Conservation (phyloP, 2,329 filamentous ascomycete genomes). For the Pestalotiopsis sp. region DNA sequence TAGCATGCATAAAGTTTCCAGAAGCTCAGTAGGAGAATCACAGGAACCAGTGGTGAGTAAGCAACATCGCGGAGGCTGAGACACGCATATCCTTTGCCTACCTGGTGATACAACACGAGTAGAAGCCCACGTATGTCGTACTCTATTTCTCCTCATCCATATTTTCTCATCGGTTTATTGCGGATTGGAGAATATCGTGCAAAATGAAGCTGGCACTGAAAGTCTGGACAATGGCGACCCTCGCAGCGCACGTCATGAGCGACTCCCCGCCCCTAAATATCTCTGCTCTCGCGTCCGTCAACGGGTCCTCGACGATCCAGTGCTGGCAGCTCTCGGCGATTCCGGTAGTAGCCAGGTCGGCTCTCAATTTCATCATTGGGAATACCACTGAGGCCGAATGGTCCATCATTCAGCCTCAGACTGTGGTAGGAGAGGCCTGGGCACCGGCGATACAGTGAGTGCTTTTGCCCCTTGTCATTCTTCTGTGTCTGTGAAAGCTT, state of each 20-base stretch:
- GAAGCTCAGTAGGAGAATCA: no score
- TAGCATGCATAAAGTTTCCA: no score
- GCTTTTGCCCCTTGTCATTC: not conserved
- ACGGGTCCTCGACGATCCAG: slow-evolving; percentile 30
- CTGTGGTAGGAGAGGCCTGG: slow-evolving; percentile 35
- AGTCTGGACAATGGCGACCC: no score
- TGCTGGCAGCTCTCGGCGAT: slow-evolving; percentile 31
- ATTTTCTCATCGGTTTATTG: not conserved
- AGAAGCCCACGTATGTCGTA: not conserved
- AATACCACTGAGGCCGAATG: slow-evolving; percentile 31
- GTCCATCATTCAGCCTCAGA: slow-evolving; percentile 35
- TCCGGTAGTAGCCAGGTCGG: slow-evolving; percentile 30
- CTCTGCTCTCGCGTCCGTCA: slow-evolving; percentile 29
- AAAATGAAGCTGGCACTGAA: not conserved
- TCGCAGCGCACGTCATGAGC: not conserved
- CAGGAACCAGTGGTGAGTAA: not conserved
- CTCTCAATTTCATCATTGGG: slow-evolving; percentile 32
- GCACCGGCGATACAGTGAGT: slow-evolving; percentile 34
- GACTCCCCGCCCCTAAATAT: slow-evolving; percentile 27
- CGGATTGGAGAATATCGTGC: no score
- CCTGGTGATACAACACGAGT: not conserved
- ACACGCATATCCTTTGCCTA: not conserved
- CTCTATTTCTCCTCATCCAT: not conserved
- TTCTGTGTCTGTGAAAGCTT: not conserved
- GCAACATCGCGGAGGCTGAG: not conserved